These are phyloP conservation scores for Tulasnella sp. DNA, from an alignment of 768 basidiomycete genomes.

Conservation along the genomic window DNA sequence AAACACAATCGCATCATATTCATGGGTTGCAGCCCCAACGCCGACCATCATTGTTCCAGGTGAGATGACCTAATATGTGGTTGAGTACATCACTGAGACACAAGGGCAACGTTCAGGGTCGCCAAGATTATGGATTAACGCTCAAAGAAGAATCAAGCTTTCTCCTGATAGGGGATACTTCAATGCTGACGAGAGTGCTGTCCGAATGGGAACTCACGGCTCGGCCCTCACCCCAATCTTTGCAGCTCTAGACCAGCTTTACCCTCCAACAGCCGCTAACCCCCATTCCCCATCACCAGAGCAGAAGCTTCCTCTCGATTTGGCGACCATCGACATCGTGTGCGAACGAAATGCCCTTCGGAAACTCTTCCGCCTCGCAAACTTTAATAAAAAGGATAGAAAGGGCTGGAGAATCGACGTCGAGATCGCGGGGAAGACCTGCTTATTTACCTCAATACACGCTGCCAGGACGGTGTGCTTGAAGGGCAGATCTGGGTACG, in stretches of 20 bases:
- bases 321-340: background rate
- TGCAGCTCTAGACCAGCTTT: background rate
- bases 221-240: background rate
- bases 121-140: background rate
- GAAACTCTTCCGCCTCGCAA: background rate
- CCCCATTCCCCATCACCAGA: background rate
- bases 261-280: background rate
- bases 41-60: background rate
- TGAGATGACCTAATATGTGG: background rate
- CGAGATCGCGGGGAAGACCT: background rate
- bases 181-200: background rate
- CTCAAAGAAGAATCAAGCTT: background rate
- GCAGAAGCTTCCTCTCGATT: background rate
- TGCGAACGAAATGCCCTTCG: background rate
- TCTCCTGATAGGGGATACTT: background rate
- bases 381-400: background rate
- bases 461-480: background rate
- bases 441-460: background rate
- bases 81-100: background rate
- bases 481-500: background rate
- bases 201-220: background rate
- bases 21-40: background rate
- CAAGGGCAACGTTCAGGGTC: background rate
- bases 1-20: background rate
- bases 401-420: conserved; percentile 1